Evolutionary conservation across 73 alveolate genomes (phyloP).

Genomic region (Tetrahymena borealis): DNA sequence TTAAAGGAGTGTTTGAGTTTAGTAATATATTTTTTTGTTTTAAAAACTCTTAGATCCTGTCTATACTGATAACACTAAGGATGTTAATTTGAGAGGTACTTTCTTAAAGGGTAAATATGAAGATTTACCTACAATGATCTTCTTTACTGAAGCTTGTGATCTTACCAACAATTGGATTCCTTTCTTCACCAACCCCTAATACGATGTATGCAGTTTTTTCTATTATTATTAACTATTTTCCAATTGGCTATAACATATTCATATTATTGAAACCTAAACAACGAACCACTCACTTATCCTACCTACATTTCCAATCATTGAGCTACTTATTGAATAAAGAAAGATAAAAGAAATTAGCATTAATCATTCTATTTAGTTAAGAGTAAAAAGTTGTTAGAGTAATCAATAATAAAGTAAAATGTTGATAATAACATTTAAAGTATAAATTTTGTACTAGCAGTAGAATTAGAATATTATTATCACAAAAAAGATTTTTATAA

Average conservation of each 20-base stretch:
- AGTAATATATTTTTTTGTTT: neutral
- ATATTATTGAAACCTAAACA: too few species aligned
- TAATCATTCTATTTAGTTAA: too few species aligned
- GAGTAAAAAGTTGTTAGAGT: too few species aligned
- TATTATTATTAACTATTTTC: neutral
- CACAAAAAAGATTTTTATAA: neutral
- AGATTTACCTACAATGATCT: constrained; percentile 70
- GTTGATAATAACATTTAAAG: too few species aligned
- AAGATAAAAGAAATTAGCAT: too few species aligned
- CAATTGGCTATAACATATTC: too few species aligned
- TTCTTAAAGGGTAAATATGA: constrained; percentile 52
- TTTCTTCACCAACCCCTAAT: constrained; percentile 56
- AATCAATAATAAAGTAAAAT: too few species aligned
- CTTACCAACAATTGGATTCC: constrained; percentile 64
- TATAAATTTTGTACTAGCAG: too few species aligned
- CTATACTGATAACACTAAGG: constrained; percentile 32
- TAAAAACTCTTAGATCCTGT: constrained; percentile 33
- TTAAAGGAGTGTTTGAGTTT: too few species aligned
- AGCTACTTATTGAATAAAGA: too few species aligned
- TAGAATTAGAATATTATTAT: neutral
- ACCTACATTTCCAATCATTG: too few species aligned
- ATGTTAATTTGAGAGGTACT: constrained; percentile 65
- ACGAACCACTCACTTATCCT: too few species aligned
- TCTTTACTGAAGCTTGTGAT: constrained; percentile 68
- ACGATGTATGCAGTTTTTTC: constrained; percentile 37